A percentile compares a stretch with the other conserved stretches of the same genome.
phyloP scores from a whole-genome alignment of 2,329 filamentous ascomycete genomes.

The Apiospora saccharicola region DNA sequence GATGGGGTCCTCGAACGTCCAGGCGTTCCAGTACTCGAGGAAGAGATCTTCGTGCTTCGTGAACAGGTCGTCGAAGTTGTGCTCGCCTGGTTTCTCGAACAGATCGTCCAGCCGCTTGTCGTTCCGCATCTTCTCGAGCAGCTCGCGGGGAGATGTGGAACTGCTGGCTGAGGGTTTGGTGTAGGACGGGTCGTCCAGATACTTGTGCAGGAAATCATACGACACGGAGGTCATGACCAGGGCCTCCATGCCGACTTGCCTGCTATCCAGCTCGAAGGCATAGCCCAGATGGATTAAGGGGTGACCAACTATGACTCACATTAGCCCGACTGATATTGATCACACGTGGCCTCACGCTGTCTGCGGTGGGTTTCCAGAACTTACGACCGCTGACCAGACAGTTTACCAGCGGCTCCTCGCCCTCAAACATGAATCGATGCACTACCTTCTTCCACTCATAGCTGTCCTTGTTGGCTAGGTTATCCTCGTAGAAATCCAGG shows the following conservation, averaged over 20 bases:
- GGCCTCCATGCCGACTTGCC: slow-evolving; percentile 88
- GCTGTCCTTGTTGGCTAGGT: slow-evolving; percentile 72
- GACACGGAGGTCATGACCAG: slow-evolving; percentile 70
- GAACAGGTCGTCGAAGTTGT: slow-evolving; percentile 74
- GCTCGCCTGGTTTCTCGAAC: slow-evolving; percentile 63
- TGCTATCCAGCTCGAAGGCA: slow-evolving; percentile 85
- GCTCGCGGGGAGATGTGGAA: slow-evolving; percentile 70
- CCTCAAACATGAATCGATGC: slow-evolving; percentile 76
- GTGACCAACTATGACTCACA: slow-evolving; percentile 73
- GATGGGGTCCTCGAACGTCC: slow-evolving; percentile 74
- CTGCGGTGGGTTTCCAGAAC: slow-evolving; percentile 41
- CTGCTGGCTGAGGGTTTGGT: slow-evolving; percentile 68
- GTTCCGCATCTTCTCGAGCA: slow-evolving; percentile 72
- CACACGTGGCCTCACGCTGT: not conserved
- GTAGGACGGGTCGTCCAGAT: slow-evolving; percentile 76
- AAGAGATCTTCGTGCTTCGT: slow-evolving; percentile 72
- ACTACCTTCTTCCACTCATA: slow-evolving; percentile 88
- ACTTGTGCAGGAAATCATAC: slow-evolving; percentile 68
- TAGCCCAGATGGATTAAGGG: slow-evolving; percentile 96
- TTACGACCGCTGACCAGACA: slow-evolving; percentile 79
- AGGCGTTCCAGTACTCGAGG: slow-evolving; percentile 91
- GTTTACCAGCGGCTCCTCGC: slow-evolving; percentile 80
- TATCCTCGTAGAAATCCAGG: slow-evolving; percentile 95
- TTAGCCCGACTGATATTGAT: slow-evolving; percentile 25
- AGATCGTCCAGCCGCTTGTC: slow-evolving; percentile 76